Percentiles rank a stretch among this genome's conserved stretches.
phyloP scores from a whole-genome alignment of 768 basidiomycete species.

The Lentinula guzmanii region DNA sequence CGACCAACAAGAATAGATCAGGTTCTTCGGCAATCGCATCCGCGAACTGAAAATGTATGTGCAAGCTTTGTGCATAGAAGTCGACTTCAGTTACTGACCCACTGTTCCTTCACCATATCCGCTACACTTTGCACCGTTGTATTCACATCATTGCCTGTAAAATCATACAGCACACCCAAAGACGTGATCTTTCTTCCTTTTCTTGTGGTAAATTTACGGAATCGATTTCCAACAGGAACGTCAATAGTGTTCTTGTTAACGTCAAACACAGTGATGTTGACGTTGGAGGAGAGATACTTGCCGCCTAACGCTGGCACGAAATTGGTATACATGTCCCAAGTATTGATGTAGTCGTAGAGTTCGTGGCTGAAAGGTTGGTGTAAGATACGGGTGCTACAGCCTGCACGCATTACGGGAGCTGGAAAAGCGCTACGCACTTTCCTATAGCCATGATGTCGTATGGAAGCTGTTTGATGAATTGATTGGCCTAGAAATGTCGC shows the following conservation, averaged over 20 bases:
- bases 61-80: neutral
- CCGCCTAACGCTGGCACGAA: constrained; percentile 64
- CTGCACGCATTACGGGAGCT: neutral
- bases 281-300: constrained; percentile 79
- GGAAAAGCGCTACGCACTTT: constrained; percentile 45
- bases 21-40: constrained; percentile 78
- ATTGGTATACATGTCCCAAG: constrained; percentile 68
- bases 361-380: constrained; percentile 54
- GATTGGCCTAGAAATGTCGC: constrained; percentile 48
- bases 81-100: constrained; percentile 39
- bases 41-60: constrained; percentile 43
- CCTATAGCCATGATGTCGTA: constrained; percentile 85
- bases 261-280: constrained; percentile 69
- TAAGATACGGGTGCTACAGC: neutral
- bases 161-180: constrained; percentile 75
- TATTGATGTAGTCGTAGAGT: constrained; percentile 63
- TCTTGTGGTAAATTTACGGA: constrained; percentile 6
- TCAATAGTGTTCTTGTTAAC: constrained; percentile 28
- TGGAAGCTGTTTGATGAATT: constrained; percentile 65
- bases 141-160: constrained; percentile 61
- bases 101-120: constrained; percentile 73
- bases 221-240: constrained; percentile 28
- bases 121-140: constrained; percentile 71
- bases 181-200: constrained; percentile 72
- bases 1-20: constrained; percentile 73